Percentiles rank a stretch among this genome's conserved stretches.
These are phyloP conservation scores for Diaporthe citriasiana DNA, from an alignment of 2,329 filamentous ascomycete genomes.

Conservation along the genomic window DNA sequence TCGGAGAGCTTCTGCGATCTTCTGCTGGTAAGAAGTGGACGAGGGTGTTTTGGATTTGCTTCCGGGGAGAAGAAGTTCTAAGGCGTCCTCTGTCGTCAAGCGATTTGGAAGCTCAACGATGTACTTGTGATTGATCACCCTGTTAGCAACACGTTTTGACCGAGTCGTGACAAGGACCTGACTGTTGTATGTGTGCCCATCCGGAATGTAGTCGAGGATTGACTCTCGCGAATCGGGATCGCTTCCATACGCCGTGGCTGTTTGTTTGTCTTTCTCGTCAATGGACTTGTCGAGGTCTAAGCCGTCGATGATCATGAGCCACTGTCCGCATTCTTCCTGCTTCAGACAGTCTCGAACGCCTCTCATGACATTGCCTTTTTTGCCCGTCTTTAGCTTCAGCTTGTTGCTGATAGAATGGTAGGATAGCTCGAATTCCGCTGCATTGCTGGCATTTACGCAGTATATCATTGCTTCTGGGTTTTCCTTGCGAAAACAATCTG, in stretches of 20 bases:
- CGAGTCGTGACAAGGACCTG: not conserved
- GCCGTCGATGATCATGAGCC: slow-evolving; percentile 1
- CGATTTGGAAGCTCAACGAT: not conserved
- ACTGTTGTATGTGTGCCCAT: not conserved
- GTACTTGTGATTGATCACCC: not conserved
- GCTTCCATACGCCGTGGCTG: not conserved
- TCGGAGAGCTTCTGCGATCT: not conserved
- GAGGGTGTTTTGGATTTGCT: not conserved
- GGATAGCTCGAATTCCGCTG: not conserved
- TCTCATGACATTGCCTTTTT: not conserved
- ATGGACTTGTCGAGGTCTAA: not conserved
- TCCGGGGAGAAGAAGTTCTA: not conserved
- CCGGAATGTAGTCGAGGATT: not conserved
- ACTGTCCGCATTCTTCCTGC: not conserved
- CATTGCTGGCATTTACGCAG: not conserved
- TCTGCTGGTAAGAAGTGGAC: not conserved
- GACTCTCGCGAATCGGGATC: not conserved
- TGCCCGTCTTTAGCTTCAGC: not conserved
- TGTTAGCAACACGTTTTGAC: not conserved
- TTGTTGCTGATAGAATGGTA: not conserved
- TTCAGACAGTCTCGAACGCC: not conserved
- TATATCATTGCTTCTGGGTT: not conserved
- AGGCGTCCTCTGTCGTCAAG: not conserved
- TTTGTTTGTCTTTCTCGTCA: not conserved
- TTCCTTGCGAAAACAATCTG: not conserved